Evolutionary conservation across 257 asterid genomes (phyloP).

Genomic region (Scutellaria baicalensis): DNA sequence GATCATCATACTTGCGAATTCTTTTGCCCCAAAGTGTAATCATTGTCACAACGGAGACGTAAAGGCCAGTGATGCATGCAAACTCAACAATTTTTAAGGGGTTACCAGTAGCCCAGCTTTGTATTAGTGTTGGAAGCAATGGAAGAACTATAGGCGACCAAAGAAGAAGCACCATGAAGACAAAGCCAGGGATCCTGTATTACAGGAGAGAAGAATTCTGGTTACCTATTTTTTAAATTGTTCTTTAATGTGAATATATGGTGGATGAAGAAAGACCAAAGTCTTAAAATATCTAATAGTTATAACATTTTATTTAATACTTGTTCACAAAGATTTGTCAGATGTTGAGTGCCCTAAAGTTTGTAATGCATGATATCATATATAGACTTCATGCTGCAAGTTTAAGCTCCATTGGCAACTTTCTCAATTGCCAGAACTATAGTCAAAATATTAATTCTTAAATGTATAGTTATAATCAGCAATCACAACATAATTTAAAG

Average conservation of each 20-base stretch:
- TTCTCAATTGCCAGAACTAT: neutral
- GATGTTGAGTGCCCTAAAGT: neutral
- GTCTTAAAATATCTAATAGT: neutral
- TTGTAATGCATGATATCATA: neutral
- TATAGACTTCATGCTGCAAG: conserved; percentile 5
- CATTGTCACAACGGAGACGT: conserved; percentile 56
- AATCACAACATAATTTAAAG: neutral
- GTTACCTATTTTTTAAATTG: conserved; percentile 6
- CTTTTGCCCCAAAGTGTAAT: conserved; percentile 83
- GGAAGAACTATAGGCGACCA: conserved; percentile 93
- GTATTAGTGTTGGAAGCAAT: conserved; percentile 75
- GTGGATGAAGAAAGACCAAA: neutral
- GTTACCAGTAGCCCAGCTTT: conserved; percentile 61
- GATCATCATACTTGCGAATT: conserved; percentile 74
- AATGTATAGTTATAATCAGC: neutral
- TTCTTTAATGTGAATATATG: neutral
- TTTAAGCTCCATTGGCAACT: conserved; percentile 1
- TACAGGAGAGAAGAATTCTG: neutral
- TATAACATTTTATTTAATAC: neutral
- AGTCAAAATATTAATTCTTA: neutral
- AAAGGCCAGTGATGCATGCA: conserved; percentile 79
- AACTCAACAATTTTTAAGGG: conserved; percentile 62
- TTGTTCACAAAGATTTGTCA: neutral
- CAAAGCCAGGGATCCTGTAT: conserved; percentile 73
- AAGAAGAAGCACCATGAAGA: conserved; percentile 77